These are phyloP conservation scores for Candida glucosophila DNA, from an alignment of 1,139 yeast genomes.

Conservation along the genomic window DNA sequence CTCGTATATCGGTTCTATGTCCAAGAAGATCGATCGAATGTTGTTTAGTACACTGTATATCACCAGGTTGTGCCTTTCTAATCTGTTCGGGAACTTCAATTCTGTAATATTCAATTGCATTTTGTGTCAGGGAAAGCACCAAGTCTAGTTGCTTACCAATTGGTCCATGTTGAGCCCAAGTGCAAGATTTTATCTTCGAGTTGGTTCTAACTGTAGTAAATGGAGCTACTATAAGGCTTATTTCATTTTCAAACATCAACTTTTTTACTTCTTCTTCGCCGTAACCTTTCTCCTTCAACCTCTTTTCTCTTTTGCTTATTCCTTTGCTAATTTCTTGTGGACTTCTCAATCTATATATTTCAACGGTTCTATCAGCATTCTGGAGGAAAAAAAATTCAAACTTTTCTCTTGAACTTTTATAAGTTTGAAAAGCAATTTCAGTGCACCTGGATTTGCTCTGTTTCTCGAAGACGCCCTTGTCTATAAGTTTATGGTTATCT, in stretches of 20 bases:
- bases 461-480: constrained; percentile 64
- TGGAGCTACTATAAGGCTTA: constrained; percentile 53
- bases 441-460: constrained; percentile 72
- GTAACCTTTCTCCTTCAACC: constrained; percentile 62
- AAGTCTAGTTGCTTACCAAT: constrained; percentile 42
- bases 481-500: constrained; percentile 47
- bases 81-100: constrained; percentile 40
- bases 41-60: constrained; percentile 22
- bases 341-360: constrained; percentile 68
- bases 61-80: constrained; percentile 37
- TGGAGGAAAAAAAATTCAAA: constrained; percentile 55
- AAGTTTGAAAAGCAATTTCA: constrained; percentile 44
- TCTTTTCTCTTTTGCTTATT: constrained; percentile 66
- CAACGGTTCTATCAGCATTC: constrained; percentile 76
- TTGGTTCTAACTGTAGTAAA: constrained; percentile 52
- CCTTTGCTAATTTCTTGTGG: constrained; percentile 78
- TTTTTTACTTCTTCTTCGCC: constrained; percentile 53
- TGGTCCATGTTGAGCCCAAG: constrained; percentile 39
- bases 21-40: constrained; percentile 70
- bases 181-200: constrained; percentile 48
- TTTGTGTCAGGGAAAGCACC: constrained; percentile 58
- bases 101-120: constrained; percentile 63
- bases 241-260: constrained; percentile 45
- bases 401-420: constrained; percentile 7
- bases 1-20: constrained; percentile 82